Evolutionary conservation across 2,329 filamentous ascomycete genomes (phyloP).

Genomic region (Sordariomycetes sp.): DNA sequence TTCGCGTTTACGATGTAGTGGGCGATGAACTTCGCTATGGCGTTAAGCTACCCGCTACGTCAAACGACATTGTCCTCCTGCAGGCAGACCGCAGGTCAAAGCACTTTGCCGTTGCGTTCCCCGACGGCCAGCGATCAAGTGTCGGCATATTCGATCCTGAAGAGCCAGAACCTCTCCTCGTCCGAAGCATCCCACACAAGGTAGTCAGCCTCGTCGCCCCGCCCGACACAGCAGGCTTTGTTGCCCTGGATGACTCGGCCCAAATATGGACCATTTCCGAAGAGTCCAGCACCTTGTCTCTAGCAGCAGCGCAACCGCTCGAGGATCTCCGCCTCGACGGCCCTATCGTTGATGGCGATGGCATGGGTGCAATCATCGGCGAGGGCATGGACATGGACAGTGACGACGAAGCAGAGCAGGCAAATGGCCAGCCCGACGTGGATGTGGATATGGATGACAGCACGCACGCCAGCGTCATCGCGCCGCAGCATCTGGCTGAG

Average conservation of each 20-base stretch:
- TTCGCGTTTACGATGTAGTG: conserved; percentile 80
- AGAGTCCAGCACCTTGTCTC: conserved; percentile 43
- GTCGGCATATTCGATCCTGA: conserved; percentile 61
- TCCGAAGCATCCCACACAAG: conserved; percentile 44
- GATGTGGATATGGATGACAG: conserved; percentile 32
- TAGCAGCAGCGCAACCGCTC: conserved; percentile 44
- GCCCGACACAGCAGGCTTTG: conserved; percentile 58
- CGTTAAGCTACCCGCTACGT: conserved; percentile 40
- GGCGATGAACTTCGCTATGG: conserved; percentile 64
- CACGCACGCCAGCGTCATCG: conserved; percentile 40
- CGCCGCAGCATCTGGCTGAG: conserved; percentile 58
- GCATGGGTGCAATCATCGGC: conserved; percentile 7
- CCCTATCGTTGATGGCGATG: conserved; percentile 12
- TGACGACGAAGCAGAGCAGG: conserved; percentile 25
- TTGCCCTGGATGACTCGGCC: conserved; percentile 67
- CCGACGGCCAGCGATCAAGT: conserved; percentile 35
- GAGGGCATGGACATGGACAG: conserved; percentile 27
- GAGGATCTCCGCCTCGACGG: conserved; percentile 41
- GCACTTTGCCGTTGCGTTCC: conserved; percentile 57
- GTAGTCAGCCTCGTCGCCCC: conserved; percentile 61
- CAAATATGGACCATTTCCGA: conserved; percentile 58
- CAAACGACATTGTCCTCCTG: conserved; percentile 48
- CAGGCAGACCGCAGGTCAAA: conserved; percentile 59
- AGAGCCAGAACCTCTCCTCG: conserved; percentile 47
- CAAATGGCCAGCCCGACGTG: conserved; percentile 31